Percentiles rank a stretch among this genome's conserved stretches.
Conservation (phyloP, 192 early-diverging fungal genomes). For the Pilaira anomala region DNA sequence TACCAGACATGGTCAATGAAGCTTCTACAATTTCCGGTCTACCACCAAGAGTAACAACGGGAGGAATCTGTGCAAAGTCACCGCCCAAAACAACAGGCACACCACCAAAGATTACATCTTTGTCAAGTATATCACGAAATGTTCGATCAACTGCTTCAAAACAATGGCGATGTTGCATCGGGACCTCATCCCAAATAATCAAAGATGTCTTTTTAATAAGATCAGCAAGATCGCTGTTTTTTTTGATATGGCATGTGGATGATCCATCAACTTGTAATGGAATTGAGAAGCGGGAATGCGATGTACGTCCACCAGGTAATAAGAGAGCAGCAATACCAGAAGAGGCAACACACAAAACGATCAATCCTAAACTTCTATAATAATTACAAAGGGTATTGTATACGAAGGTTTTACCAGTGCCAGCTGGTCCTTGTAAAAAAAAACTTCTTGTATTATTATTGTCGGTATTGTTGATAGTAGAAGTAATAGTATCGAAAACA, state of each 20-base stretch:
- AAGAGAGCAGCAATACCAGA: neutral
- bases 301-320: neutral
- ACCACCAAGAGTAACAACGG: neutral
- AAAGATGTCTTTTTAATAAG: neutral
- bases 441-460: neutral
- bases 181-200: conserved; percentile 14
- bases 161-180: neutral
- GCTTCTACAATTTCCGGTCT: neutral
- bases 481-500: neutral
- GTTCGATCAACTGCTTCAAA: neutral
- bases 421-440: neutral
- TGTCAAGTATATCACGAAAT: neutral
- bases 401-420: conserved; percentile 3
- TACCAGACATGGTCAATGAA: neutral
- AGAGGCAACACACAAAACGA: neutral
- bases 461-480: neutral
- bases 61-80: conserved; percentile 5
- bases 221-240: neutral
- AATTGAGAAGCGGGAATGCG: neutral
- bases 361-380: neutral
- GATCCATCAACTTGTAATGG: neutral
- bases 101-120: neutral
- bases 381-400: neutral
- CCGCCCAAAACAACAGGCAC: neutral
- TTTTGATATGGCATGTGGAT: neutral